phyloP scores from a whole-genome alignment of 306 rosid species.

The Acacia acuminata region DNA sequence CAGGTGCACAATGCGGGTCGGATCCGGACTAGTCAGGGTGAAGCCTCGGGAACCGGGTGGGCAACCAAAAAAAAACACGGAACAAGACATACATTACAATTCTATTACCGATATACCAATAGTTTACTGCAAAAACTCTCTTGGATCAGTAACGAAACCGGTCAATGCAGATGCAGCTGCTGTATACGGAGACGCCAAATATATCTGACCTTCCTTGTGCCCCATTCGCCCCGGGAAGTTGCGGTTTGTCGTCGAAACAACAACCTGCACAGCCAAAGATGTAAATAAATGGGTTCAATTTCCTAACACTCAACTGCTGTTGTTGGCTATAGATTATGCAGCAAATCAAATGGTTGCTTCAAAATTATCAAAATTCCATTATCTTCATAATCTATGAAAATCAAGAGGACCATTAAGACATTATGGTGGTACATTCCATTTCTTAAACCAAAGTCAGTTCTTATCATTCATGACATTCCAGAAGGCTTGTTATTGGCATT shows the following conservation, averaged over 20 bases:
- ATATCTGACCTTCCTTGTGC: constrained; percentile 89
- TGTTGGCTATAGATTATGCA: too few species aligned
- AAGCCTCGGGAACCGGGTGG: too few species aligned
- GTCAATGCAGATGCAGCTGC: constrained; percentile 99
- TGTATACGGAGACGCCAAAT: constrained; percentile 91
- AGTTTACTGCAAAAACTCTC: constrained; percentile 82
- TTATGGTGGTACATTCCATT: background rate
- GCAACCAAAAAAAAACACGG: too few species aligned
- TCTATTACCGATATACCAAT: background rate
- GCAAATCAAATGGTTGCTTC: background rate
- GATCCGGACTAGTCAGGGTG: too few species aligned
- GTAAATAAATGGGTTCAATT: constrained; percentile 1
- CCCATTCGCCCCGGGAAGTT: constrained; percentile 99
- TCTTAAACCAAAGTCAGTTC: background rate
- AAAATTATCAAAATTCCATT: constrained; percentile 16
- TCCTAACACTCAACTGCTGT: background rate
- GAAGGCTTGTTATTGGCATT: background rate
- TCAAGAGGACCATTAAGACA: background rate
- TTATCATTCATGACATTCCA: constrained; percentile 1
- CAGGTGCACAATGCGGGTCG: too few species aligned
- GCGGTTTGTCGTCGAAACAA: constrained; percentile 72
- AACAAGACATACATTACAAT: constrained; percentile 3
- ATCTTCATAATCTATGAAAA: background rate
- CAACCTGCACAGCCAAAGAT: constrained; percentile 60
- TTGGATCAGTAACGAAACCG: constrained; percentile 89